A percentile compares a stretch with the other conserved stretches of the same genome.
Conservation (phyloP, 1,139 yeast species). For the Debaryomyces singareniensis region DNA sequence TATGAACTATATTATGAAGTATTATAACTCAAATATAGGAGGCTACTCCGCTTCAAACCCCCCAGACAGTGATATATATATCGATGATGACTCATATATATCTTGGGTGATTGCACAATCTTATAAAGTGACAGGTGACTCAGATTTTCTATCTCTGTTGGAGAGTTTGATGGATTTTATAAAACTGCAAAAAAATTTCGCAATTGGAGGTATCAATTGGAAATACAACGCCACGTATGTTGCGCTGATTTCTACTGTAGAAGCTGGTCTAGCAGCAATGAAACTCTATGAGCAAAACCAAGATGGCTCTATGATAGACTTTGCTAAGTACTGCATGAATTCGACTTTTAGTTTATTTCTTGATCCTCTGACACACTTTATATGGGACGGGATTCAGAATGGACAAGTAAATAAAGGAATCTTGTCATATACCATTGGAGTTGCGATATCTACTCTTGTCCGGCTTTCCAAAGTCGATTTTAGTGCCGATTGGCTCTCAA, state of each 20-base stretch:
- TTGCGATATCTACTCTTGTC: slow-evolving; percentile 18
- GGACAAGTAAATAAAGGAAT: slow-evolving; percentile 16
- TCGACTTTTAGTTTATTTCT: slow-evolving; percentile 18
- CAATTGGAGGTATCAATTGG: slow-evolving; percentile 28
- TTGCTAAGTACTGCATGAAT: slow-evolving; percentile 17
- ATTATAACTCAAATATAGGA: slow-evolving; percentile 6
- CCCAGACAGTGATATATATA: slow-evolving; percentile 21
- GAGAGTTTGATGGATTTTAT: slow-evolving; percentile 11
- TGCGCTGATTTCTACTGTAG: slow-evolving; percentile 29
- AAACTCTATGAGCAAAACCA: slow-evolving; percentile 15
- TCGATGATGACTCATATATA: slow-evolving; percentile 30
- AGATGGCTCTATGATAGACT: slow-evolving; percentile 13
- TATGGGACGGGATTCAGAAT: slow-evolving; percentile 18
- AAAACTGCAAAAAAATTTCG: slow-evolving; percentile 13
- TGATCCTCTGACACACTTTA: slow-evolving; percentile 19
- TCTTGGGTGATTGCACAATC: slow-evolving; percentile 26
- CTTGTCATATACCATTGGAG: slow-evolving; percentile 21
- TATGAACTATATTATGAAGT: slow-evolving; percentile 1
- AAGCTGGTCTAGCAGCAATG: slow-evolving; percentile 28
- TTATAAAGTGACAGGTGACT: slow-evolving; percentile 11
- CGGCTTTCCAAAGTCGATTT: slow-evolving; percentile 9
- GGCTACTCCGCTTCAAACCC: slow-evolving; percentile 23
- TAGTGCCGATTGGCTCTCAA: slow-evolving; percentile 11
- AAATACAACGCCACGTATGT: slow-evolving; percentile 17
- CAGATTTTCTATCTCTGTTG: slow-evolving; percentile 13